Percentiles rank a stretch among this genome's conserved stretches.
phyloP scores from a whole-genome alignment of 305 asterid species.

The Nicotiana rustica region DNA sequence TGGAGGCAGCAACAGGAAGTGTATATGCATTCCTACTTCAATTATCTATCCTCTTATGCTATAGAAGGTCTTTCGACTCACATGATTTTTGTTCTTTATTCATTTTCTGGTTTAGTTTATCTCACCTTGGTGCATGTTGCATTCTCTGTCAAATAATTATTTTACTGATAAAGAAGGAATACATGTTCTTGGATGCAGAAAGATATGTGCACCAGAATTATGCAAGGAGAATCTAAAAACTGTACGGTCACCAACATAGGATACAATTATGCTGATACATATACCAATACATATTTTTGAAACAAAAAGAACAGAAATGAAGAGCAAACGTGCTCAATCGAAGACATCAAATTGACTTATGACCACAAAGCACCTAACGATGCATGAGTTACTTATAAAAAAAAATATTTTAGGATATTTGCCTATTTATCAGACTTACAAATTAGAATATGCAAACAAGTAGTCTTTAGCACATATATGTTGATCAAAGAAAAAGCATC shows the following conservation, averaged over 20 bases:
- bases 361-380: not conserved
- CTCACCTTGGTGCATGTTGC: conserved; percentile 13
- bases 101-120: conserved; percentile 14
- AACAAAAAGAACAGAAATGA: conserved; percentile 11
- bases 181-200: conserved; percentile 1
- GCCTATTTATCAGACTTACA: not conserved
- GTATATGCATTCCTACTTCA: not conserved
- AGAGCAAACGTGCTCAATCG: not conserved
- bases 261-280: conserved; percentile 10
- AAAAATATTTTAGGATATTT: conserved; percentile 4
- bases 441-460: not conserved
- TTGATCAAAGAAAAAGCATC: conserved; percentile 24
- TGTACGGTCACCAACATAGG: not conserved
- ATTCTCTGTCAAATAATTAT: not conserved
- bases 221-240: not conserved
- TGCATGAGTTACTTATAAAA: conserved; percentile 15
- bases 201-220: conserved; percentile 13
- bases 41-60: conserved; percentile 1
- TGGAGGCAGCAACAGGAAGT: not conserved
- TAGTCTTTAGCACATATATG: not conserved
- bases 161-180: conserved; percentile 12
- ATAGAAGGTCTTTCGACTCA: not conserved
- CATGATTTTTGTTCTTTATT: not conserved
- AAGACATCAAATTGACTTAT: conserved; percentile 2
- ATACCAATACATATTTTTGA: not conserved